Conservation (phyloP, 805 yeast species). For the Cyberlindnera maritima region DNA sequence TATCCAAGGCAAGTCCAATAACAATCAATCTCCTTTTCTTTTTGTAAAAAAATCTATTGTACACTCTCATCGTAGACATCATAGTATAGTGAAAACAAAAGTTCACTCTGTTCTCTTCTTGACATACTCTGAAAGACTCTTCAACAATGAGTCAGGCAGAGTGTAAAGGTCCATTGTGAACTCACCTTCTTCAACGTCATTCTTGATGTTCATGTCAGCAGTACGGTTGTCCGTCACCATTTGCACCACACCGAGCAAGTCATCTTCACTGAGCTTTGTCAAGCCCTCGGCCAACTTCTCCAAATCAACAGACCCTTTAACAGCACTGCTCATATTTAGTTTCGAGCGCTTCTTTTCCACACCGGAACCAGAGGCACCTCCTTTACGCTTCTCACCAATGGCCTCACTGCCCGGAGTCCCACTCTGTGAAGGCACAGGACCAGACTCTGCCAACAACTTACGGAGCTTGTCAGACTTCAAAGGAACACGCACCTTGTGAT, state of each 20-base stretch:
- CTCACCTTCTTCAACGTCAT: slow-evolving; percentile 95
- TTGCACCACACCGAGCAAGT: slow-evolving; percentile 89
- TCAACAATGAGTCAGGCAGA: slow-evolving; percentile 84
- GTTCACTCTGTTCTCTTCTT: slow-evolving; percentile 53
- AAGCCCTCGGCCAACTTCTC: slow-evolving; percentile 89
- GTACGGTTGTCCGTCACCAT: slow-evolving; percentile 97
- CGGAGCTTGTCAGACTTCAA: slow-evolving; percentile 65
- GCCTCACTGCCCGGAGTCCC: slow-evolving; percentile 23
- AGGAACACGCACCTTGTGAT: slow-evolving; percentile 76
- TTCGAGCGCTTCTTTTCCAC: slow-evolving; percentile 32
- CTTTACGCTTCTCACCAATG: slow-evolving; percentile 39
- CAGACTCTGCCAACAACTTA: slow-evolving; percentile 73
- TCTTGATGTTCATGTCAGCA: slow-evolving; percentile 91
- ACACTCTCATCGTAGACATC: slow-evolving; percentile 2
- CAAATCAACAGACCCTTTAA: slow-evolving; percentile 77
- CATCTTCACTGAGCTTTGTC: slow-evolving; percentile 87
- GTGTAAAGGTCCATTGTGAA: slow-evolving; percentile 95
- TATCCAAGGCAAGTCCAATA: too few relatives aligned
- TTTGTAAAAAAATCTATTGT: background rate
- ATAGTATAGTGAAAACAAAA: background rate
- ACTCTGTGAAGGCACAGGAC: slow-evolving; percentile 63
- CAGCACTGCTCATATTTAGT: slow-evolving; percentile 40
- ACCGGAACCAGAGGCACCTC: slow-evolving; percentile 18
- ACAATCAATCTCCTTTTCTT: background rate
- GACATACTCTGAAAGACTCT: slow-evolving; percentile 93